These are phyloP conservation scores for Macaranga tanarius DNA, from an alignment of 441 rosid species.

Conservation along the genomic window DNA sequence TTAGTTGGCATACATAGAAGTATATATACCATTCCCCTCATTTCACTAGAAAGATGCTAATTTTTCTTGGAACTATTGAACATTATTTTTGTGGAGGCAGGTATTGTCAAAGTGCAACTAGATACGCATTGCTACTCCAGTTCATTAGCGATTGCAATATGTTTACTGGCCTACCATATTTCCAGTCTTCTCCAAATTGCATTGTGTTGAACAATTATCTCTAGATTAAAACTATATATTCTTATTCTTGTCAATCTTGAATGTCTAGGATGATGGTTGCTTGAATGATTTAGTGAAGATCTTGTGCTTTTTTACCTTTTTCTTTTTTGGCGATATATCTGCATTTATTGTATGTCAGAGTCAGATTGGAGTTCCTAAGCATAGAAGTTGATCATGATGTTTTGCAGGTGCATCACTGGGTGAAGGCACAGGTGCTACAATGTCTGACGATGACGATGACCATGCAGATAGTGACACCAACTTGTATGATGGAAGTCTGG, in stretches of 20 bases:
- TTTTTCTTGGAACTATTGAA: not conserved
- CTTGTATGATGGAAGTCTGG: slow-evolving; percentile 77
- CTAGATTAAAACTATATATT: not conserved
- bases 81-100: not conserved
- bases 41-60: not conserved
- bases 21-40: not conserved
- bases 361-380: slow-evolving; percentile 13
- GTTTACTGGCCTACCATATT: not conserved
- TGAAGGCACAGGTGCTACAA: slow-evolving; percentile 92
- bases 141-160: not conserved
- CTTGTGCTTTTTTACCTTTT: not conserved
- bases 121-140: not conserved
- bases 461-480: slow-evolving; percentile 80
- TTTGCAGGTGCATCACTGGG: slow-evolving; percentile 81
- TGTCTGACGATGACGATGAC: slow-evolving; percentile 97
- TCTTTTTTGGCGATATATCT: not conserved
- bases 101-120: not conserved
- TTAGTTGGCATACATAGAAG: not conserved
- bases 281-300: not conserved
- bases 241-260: not conserved
- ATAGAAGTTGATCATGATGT: slow-evolving; percentile 11
- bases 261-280: not conserved
- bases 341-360: not conserved
- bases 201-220: not conserved
- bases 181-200: not conserved